Evolutionary conservation across 768 basidiomycete species (phyloP), one percentile per base, ranked within the genome.

Genomic region (Serendipita sp.): DNA sequence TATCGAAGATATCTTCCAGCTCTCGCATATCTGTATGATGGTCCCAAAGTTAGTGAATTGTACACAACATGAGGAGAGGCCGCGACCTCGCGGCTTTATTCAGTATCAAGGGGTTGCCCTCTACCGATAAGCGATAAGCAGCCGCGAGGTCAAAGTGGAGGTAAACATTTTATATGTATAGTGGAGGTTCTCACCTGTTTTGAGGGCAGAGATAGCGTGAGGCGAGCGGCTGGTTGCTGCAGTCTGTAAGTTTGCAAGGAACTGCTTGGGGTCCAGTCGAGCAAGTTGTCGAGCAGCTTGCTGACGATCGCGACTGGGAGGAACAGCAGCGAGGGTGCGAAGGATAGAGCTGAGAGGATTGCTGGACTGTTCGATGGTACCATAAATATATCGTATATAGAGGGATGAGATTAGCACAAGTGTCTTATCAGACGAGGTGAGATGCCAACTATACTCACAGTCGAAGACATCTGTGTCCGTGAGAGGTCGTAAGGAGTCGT

Each of bases 151-250:
- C n/a, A n/a, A n/a, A n/a, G n/a, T 18, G 48, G 48, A 50, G 48
- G 29, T 18, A n/a, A 50, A 8, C 48, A 50, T 18, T 5, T 8
- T 60, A 60, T 29, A 34, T 10, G 55, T 23, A 5, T 10, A 29
- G 55, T 60, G 55, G 55, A 60, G 55, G 55, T 60, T 60, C 55
- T 60, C 55, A 60, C 55, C 55, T 60, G 55, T 29, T 60, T 60
- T 60, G 34, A 60, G 55, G 16, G 55, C 55, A 36, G 33, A 27
- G 36, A 60, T 60, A n/a, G 55, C 55, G 4, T 60, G 55, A 60
- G 55, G 55, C 33, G 55, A 60, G 31, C 55, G 55, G 8, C 34
- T 31, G 10, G 18, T 29, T 10, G 55, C 55, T 60, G 55, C 55
- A 23, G n/a, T 5, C 33, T 60, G 55, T 34, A 60, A 34, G n/a